Evolutionary conservation across 2,329 filamentous ascomycete genomes (phyloP).

Genomic region (Botrytis pseudocinerea): DNA sequence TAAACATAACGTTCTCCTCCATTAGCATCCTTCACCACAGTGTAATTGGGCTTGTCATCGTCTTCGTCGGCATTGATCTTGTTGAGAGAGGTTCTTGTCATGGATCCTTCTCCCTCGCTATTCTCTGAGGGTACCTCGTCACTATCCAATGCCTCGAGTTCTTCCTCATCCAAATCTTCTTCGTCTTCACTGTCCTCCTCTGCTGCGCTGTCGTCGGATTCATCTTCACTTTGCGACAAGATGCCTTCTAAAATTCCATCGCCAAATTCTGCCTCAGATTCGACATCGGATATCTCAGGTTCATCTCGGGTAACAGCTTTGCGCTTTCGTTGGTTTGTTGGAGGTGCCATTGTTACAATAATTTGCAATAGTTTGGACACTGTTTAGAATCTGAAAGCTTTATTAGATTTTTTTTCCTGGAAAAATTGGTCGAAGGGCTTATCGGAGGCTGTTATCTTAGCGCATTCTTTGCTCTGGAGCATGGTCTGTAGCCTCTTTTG

Average conservation of each 20-base stretch:
- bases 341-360: conserved; percentile 35
- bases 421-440: conserved; percentile 23
- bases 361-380: conserved; percentile 23
- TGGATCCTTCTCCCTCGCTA: conserved; percentile 38
- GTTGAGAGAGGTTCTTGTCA: conserved; percentile 44
- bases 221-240: conserved; percentile 58
- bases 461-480: conserved; percentile 18
- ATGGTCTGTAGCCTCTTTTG: neutral
- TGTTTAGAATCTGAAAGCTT: conserved; percentile 23
- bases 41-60: conserved; percentile 51
- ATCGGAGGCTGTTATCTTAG: conserved; percentile 33
- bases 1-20: conserved; percentile 90
- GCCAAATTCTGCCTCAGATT: conserved; percentile 62
- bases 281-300: conserved; percentile 49
- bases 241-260: conserved; percentile 57
- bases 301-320: conserved; percentile 61
- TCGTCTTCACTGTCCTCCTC: conserved; percentile 49
- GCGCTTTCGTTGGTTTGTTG: conserved; percentile 51
- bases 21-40: conserved; percentile 76
- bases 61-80: conserved; percentile 44
- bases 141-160: conserved; percentile 48
- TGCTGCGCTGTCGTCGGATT: conserved; percentile 54
- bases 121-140: conserved; percentile 51
- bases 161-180: conserved; percentile 44
- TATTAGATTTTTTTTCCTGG: conserved; percentile 27